Evolutionary conservation across 495 filamentous ascomycete species (phyloP).

Genomic region (Ramalina peruviana): DNA sequence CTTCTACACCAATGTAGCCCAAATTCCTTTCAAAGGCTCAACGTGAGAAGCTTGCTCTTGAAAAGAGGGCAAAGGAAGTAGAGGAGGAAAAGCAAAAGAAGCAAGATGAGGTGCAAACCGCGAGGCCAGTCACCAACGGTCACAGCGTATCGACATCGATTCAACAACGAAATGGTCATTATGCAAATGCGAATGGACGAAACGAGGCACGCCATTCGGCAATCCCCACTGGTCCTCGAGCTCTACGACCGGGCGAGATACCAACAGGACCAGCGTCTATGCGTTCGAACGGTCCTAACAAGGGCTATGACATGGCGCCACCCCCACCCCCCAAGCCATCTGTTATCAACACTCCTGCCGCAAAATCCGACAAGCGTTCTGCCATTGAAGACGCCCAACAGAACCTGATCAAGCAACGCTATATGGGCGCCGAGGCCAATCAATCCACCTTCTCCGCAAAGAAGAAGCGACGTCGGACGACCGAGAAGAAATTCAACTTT

Average conservation of each 20-base stretch:
- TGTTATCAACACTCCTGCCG: slow-evolving; percentile 21
- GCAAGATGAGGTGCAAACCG: slow-evolving; percentile 30
- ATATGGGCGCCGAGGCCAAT: slow-evolving; percentile 85
- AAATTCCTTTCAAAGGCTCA: slow-evolving; percentile 87
- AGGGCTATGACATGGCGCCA: slow-evolving; percentile 40
- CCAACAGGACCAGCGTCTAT: slow-evolving; percentile 41
- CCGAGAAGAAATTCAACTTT: slow-evolving; percentile 97
- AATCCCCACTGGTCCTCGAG: slow-evolving; percentile 68
- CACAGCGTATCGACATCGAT: slow-evolving; percentile 12
- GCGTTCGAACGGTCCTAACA: slow-evolving; percentile 30
- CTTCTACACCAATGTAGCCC: slow-evolving; percentile 40
- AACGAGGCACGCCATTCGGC: slow-evolving; percentile 17
- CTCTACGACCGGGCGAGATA: slow-evolving; percentile 45
- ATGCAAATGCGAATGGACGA: slow-evolving; percentile 9
- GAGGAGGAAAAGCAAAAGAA: slow-evolving; percentile 49
- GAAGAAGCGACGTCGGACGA: slow-evolving; percentile 88
- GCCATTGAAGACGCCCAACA: slow-evolving; percentile 65
- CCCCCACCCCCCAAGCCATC: slow-evolving; percentile 34
- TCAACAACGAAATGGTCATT: slow-evolving; percentile 7
- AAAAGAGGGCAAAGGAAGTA: slow-evolving; percentile 75
- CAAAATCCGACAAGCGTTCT: slow-evolving; percentile 34
- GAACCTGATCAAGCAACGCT: slow-evolving; percentile 62
- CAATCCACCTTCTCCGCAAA: slow-evolving; percentile 86
- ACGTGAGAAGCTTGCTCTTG: slow-evolving; percentile 71
- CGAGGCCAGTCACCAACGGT: slow-evolving; percentile 20